Evolutionary conservation across 2,329 filamentous ascomycete genomes (phyloP).

Genomic region (Epichloe bromicola): DNA sequence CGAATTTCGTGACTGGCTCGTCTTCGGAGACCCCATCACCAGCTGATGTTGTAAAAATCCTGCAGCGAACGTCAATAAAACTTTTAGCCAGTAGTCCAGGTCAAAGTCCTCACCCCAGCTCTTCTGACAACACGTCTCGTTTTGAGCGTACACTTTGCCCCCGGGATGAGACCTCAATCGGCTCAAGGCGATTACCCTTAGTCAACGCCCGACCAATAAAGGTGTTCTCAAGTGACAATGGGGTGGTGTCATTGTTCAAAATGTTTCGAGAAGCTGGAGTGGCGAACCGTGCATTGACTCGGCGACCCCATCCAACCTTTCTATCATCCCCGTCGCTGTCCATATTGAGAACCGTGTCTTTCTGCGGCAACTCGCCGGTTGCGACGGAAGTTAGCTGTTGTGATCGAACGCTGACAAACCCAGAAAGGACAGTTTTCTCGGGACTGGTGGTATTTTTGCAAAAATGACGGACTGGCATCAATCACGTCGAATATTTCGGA

Average conservation of each 20-base stretch:
- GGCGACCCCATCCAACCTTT: conserved; percentile 17
- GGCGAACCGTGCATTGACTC: conserved; percentile 12
- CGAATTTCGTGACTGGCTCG: conserved; percentile 18
- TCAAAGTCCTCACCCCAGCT: neutral
- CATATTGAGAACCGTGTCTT: neutral
- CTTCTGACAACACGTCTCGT: neutral
- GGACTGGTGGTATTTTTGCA: conserved; percentile 5
- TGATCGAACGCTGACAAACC: conserved; percentile 18
- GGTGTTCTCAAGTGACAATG: conserved; percentile 2
- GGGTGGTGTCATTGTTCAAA: neutral
- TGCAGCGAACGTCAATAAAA: neutral
- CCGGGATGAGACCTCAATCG: conserved; percentile 1
- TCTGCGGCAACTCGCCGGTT: conserved; percentile 2
- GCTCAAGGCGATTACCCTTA: conserved; percentile 5
- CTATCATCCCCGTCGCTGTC: conserved; percentile 12
- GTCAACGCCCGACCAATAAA: conserved; percentile 3
- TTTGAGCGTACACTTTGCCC: neutral
- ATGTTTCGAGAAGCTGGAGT: conserved; percentile 14
- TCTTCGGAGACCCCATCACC: neutral
- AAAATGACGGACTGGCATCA: conserved; percentile 1
- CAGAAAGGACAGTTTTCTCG: conserved; percentile 11
- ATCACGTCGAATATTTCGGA: conserved; percentile 3
- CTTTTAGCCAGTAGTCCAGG: neutral
- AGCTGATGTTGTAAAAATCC: neutral
- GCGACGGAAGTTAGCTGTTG: conserved; percentile 15